These are phyloP conservation scores for Fusarium sp. DNA, from an alignment of 2,329 filamentous ascomycete species.

Conservation along the genomic window DNA sequence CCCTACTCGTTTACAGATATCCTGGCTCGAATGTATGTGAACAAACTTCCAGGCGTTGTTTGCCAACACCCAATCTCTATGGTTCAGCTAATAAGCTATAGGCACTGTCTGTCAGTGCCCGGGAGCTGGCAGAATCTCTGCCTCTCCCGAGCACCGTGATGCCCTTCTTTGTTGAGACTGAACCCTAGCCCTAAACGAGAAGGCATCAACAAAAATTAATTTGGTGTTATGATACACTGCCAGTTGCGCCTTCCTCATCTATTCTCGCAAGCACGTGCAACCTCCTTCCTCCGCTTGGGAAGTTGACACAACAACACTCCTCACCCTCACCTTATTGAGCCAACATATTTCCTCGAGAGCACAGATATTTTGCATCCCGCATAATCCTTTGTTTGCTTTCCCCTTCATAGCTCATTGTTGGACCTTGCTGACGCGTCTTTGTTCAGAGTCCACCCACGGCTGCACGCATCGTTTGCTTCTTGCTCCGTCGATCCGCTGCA, in stretches of 20 bases:
- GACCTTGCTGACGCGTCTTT: neutral
- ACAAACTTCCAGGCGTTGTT: neutral
- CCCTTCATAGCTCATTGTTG: neutral
- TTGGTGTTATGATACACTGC: neutral
- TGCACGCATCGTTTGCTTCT: constrained; percentile 1
- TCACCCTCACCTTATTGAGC: neutral
- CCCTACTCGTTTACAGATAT: neutral
- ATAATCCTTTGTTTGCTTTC: neutral
- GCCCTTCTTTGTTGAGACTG: neutral
- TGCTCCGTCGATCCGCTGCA: neutral
- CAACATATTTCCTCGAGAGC: neutral
- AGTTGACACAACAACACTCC: neutral
- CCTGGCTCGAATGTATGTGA: neutral
- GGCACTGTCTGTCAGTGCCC: neutral
- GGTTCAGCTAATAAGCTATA: neutral
- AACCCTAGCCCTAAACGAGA: neutral
- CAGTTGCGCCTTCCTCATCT: neutral
- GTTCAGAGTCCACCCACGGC: neutral
- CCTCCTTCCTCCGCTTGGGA: neutral
- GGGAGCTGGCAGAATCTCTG: neutral
- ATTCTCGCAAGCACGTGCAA: neutral
- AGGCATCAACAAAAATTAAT: neutral
- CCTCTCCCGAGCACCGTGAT: neutral
- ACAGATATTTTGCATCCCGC: neutral
- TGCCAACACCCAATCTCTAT: neutral